These are phyloP conservation scores for Singerocomus rubriflavus DNA, from an alignment of 1,284 basidiomycete species.

Conservation along the genomic window DNA sequence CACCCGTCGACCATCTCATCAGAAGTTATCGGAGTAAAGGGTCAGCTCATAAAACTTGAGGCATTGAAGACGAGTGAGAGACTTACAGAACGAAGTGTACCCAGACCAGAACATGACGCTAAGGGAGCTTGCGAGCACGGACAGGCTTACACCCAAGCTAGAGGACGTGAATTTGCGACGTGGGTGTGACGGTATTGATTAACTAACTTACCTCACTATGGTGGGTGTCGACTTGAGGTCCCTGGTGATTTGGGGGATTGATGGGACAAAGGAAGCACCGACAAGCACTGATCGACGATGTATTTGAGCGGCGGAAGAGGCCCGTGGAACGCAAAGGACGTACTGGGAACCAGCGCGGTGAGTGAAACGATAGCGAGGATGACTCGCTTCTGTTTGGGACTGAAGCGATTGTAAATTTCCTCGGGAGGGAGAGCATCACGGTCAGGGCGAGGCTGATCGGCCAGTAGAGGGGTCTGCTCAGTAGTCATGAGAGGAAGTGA, in stretches of 20 bases:
- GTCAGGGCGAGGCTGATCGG: conserved; percentile 3
- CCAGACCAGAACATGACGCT: conserved; percentile 28
- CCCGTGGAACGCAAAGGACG: conserved; percentile 1
- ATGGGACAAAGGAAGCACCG: conserved; percentile 44
- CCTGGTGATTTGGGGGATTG: conserved; percentile 42
- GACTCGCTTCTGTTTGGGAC: conserved; percentile 31
- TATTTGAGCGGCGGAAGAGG: background rate
- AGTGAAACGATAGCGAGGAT: conserved; percentile 43
- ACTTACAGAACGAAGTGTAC: conserved; percentile 31
- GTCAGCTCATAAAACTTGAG: background rate
- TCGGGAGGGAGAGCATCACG: conserved; percentile 2
- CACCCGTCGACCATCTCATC: conserved; percentile 39
- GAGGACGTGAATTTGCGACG: background rate
- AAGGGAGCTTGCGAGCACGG: conserved; percentile 25
- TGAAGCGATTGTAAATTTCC: conserved; percentile 44
- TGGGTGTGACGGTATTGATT: background rate
- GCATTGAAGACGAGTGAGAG: background rate
- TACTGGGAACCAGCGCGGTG: conserved; percentile 25
- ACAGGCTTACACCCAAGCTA: conserved; percentile 29
- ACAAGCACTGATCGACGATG: conserved; percentile 39
- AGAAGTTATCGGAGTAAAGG: too few relatives aligned
- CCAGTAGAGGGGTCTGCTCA: conserved; percentile 23
- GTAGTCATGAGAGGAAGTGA: conserved; percentile 14
- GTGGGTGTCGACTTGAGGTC: conserved; percentile 40
- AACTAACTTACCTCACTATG: conserved; percentile 38